Evolutionary conservation across 225 moss, liverwort and hornwort genomes (phyloP).

Genomic region (Asterella californica): DNA sequence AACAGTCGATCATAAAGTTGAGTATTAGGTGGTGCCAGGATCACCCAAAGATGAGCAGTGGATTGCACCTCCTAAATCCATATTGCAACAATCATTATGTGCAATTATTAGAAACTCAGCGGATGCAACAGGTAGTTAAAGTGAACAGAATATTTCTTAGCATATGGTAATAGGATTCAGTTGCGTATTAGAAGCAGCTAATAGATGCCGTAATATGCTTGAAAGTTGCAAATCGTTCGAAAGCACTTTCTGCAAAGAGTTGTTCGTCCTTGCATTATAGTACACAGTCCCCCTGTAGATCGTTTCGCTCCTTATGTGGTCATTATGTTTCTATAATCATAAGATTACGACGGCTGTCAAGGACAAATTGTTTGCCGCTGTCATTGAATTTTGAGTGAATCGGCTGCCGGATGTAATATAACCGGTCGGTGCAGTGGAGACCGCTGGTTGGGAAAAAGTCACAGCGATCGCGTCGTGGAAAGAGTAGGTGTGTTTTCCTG

Average conservation of each 20-base stretch:
- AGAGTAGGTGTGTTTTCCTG: too few species aligned
- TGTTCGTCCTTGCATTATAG: neutral
- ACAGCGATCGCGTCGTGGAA: too few species aligned
- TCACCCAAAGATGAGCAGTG: neutral
- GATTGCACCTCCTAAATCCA: neutral
- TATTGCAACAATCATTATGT: neutral
- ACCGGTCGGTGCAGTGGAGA: too few species aligned
- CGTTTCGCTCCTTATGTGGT: neutral
- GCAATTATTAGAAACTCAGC: neutral
- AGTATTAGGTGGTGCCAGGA: constrained; percentile 6
- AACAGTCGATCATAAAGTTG: neutral
- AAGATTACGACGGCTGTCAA: neutral
- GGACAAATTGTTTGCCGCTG: neutral
- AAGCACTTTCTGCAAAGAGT: neutral
- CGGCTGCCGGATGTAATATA: too few species aligned
- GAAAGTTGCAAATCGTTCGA: neutral
- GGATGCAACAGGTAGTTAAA: neutral
- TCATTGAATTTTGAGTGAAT: too few species aligned
- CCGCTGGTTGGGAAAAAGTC: too few species aligned
- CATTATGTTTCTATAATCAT: too few species aligned
- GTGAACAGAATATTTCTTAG: neutral
- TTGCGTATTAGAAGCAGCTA: neutral
- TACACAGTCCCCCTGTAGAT: neutral
- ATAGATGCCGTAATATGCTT: neutral
- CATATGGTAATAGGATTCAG: neutral